Evolutionary conservation across 192 early-diverging fungal species (phyloP).

Genomic region (Kappamyces sp.): DNA sequence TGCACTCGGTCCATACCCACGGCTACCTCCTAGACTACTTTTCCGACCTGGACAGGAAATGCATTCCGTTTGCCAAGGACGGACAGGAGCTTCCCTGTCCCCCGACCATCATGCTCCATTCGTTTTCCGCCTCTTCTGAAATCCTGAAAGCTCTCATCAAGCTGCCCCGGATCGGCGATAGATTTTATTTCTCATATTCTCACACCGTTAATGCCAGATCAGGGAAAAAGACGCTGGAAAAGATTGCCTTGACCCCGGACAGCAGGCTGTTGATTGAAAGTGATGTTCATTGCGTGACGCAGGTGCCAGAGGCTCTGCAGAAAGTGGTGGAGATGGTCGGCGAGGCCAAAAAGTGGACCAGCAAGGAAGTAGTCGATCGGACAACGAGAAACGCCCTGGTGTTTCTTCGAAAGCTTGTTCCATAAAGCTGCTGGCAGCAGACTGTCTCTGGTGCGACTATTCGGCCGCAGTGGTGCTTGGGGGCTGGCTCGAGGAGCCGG

Average conservation of each 20-base stretch:
- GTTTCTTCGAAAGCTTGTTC: conserved; percentile 22
- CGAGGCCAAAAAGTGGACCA: conserved; percentile 53
- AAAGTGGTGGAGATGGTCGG: conserved; percentile 51
- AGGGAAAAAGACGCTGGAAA: conserved; percentile 42
- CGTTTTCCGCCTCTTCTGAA: conserved; percentile 74
- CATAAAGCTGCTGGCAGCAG: too few relatives aligned
- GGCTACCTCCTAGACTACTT: conserved; percentile 49
- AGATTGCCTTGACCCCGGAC: conserved; percentile 67
- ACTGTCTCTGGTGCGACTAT: too few relatives aligned
- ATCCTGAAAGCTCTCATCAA: conserved; percentile 48
- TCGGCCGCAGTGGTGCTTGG: too few relatives aligned
- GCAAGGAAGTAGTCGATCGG: conserved; percentile 36
- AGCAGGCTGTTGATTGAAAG: conserved; percentile 76
- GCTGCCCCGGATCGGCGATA: conserved; percentile 24
- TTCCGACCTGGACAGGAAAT: conserved; percentile 26
- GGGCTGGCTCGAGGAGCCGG: too few relatives aligned
- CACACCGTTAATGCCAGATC: conserved; percentile 66
- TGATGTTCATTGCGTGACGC: conserved; percentile 57
- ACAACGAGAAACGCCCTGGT: conserved; percentile 44
- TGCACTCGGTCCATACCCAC: conserved; percentile 77
- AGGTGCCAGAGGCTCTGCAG: conserved; percentile 49
- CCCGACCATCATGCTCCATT: conserved; percentile 77
- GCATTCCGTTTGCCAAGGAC: conserved; percentile 5
- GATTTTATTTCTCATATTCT: conserved; percentile 76
- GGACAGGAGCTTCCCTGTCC: conserved; percentile 22